Base-by-base conservation (phyloP, 345 rosid species). In the Populus nigra region DNA sequence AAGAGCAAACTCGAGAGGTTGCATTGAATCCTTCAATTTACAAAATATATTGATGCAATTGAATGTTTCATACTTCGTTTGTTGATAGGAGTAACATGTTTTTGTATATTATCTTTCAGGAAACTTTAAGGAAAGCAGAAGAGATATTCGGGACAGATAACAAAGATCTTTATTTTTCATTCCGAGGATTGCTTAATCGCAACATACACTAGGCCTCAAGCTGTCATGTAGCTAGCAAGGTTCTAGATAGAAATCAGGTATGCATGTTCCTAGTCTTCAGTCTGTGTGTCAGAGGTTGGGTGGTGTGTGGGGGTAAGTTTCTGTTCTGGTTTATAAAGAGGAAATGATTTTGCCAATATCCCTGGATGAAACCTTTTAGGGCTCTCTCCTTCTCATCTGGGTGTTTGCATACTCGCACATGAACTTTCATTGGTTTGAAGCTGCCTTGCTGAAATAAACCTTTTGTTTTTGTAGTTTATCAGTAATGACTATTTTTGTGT, bases 1-100 rank as follows among this genome's bases (percentile, higher is more conserved):
- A 87, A 72, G 91, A 91, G 86, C 97, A 95, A 87, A 90, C 91
- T 55, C 88, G 96, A 69, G 99, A 95, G 93, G 99, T 95, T 16
- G 65, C 38, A 38, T 57, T 38, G 41, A 22, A 57, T 63, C 47
- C 17, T 77, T 47, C 36, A 8, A 31, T 33, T 45, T 36, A 20
- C 39, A 33, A 33, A 11, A 18, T 9, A 49, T 74, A 18, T 65
- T 50, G 59, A 68, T 73, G 55, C 25, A 20, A 49, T 41, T 33
- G 49, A 25, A 65, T 39, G 29, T 27, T 41, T 31, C 47, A 17
- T 35, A 39, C 53, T 62, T 11, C 68, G 50, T 55, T 70, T 68
- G 53, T 27, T 23, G 47, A 35, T 68, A 47, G 69, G 66, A 57
- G 67, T 70, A 41, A 29, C 59, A 31, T n/a, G 25, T 5, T 47